A percentile compares a stretch with the other conserved stretches of the same genome.
phyloP scores from a whole-genome alignment of 257 asterid species.

The Solanum sejunctum region DNA sequence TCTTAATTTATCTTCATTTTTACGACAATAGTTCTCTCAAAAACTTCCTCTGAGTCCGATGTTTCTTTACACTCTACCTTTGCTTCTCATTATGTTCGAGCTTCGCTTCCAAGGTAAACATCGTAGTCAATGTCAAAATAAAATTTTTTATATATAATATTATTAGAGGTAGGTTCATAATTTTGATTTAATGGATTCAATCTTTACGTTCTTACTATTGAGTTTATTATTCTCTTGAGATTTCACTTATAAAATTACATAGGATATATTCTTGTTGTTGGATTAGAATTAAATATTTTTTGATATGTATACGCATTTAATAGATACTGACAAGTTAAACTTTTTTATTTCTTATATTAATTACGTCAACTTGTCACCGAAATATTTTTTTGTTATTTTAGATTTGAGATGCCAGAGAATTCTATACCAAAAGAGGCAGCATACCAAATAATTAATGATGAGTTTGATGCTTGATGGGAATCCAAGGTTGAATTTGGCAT shows the following conservation, averaged over 20 bases:
- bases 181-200: neutral
- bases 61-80: slow-evolving; percentile 8
- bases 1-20: neutral
- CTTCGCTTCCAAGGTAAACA: slow-evolving; percentile 4
- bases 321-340: too few species aligned
- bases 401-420: slow-evolving; percentile 8
- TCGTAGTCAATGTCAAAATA: neutral
- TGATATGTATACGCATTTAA: too few species aligned
- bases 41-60: neutral
- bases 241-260: too few species aligned
- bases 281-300: too few species aligned
- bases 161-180: rapidly evolving
- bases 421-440: slow-evolving; percentile 15
- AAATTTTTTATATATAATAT: neutral
- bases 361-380: neutral
- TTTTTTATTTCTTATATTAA: too few species aligned
- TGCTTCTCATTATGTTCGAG: slow-evolving; percentile 15
- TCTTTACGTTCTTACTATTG: too few species aligned
- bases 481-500: slow-evolving; percentile 11
- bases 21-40: slow-evolving; percentile 6
- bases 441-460: slow-evolving; percentile 13
- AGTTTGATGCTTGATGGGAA: slow-evolving; percentile 12
- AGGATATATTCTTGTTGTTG: too few species aligned
- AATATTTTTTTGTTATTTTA: neutral
- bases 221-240: too few species aligned